A percentile compares a stretch with the other conserved stretches of the same genome.
phyloP scores from a whole-genome alignment of 148 eudicot species.

The Talinum fruticosum region DNA sequence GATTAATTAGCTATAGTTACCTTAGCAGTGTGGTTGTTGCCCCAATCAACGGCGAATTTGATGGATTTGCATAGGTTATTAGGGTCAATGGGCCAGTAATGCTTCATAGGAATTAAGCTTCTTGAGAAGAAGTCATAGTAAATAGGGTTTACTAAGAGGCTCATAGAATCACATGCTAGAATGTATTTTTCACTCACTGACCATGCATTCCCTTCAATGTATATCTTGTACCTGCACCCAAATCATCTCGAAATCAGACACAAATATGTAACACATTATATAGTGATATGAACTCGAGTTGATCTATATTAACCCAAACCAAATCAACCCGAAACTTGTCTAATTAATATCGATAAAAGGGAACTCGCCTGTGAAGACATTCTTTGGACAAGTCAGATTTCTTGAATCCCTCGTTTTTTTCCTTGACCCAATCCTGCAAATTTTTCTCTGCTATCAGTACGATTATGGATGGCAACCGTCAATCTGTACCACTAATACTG shows the following conservation, averaged over 20 bases:
- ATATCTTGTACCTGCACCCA: constrained; percentile 54
- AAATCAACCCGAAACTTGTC: background rate
- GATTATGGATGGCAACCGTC: background rate
- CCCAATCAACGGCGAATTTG: constrained; percentile 68
- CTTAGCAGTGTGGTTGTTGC: constrained; percentile 46
- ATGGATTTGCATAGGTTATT: constrained; percentile 41
- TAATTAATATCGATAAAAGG: background rate
- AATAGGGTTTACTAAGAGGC: constrained; percentile 38
- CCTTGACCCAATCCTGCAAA: constrained; percentile 58
- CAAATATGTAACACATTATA: too few relatives aligned
- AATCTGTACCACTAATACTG: background rate
- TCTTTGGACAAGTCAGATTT: constrained; percentile 56
- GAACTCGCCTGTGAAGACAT: constrained; percentile 48
- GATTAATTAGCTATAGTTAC: constrained; percentile 25
- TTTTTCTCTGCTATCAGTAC: background rate
- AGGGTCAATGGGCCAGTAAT: constrained; percentile 57
- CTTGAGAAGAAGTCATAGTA: constrained; percentile 65
- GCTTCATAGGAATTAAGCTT: constrained; percentile 53
- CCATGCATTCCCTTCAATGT: constrained; percentile 65
- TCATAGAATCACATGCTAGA: constrained; percentile 58
- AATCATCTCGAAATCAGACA: background rate
- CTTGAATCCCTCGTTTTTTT: constrained; percentile 44
- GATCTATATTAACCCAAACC: background rate
- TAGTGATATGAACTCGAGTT: background rate
- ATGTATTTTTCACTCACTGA: constrained; percentile 72